Conservation (phyloP, 2,329 filamentous ascomycete genomes). For the Fonsecaea nubica region DNA sequence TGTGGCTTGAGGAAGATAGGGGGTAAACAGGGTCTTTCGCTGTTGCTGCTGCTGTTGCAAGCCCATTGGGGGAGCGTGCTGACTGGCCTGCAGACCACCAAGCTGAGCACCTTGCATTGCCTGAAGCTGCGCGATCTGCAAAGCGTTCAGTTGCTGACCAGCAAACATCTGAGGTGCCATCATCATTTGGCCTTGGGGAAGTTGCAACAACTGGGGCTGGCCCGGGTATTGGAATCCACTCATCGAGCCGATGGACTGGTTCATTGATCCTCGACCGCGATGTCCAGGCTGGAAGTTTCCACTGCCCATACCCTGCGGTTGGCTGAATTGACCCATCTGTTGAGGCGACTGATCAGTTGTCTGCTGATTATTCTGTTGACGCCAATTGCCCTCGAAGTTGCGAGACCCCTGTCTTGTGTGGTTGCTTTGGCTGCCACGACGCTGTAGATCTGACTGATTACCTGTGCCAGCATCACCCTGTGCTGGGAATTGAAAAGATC, state of each 20-base stretch:
- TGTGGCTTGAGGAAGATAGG: slow-evolving; percentile 93
- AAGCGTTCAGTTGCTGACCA: slow-evolving; percentile 82
- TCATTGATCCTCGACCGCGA: slow-evolving; percentile 79
- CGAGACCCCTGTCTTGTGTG: slow-evolving; percentile 84
- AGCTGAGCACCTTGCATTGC: slow-evolving; percentile 86
- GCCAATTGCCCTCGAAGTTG: slow-evolving; percentile 98
- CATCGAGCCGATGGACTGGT: slow-evolving; percentile 81
- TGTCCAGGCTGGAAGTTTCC: slow-evolving; percentile 91
- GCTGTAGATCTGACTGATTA: slow-evolving; percentile 69
- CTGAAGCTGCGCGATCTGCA: slow-evolving; percentile 89
- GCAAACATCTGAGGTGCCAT: slow-evolving; percentile 80
- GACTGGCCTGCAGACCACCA: slow-evolving; percentile 70
- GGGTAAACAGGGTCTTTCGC: slow-evolving; percentile 97
- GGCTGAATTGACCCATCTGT: slow-evolving; percentile 67
- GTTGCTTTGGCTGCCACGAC: slow-evolving; percentile 73
- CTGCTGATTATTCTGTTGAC: slow-evolving; percentile 70
- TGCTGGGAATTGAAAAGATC: slow-evolving; percentile 71
- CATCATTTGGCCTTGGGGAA: slow-evolving; percentile 81
- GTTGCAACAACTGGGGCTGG: slow-evolving; percentile 85
- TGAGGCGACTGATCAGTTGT: slow-evolving; percentile 59
- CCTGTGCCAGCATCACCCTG: slow-evolving; percentile 54
- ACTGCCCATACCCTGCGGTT: slow-evolving; percentile 72
- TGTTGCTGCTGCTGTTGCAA: slow-evolving; percentile 82
- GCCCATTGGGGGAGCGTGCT: slow-evolving; percentile 71
- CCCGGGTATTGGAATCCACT: slow-evolving; percentile 87